Base-by-base conservation (phyloP, 148 eudicot genomes). In the Amaranthus hypochondriacus region DNA sequence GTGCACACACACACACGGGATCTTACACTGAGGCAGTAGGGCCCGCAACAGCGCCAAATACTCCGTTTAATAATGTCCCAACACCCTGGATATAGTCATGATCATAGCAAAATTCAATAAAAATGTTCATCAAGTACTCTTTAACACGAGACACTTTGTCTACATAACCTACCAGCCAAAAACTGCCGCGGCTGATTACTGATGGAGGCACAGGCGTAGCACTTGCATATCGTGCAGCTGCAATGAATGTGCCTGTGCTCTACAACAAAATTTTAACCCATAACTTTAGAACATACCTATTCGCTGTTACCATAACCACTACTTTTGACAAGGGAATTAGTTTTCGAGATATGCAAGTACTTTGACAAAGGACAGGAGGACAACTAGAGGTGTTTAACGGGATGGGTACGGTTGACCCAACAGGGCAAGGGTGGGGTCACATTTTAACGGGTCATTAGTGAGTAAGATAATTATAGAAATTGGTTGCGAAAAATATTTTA, bases 131-230 rank as follows among this genome's bases (percentile, higher is more conserved):
- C 3, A 43, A 65, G 43, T 18, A 43, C 7, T 11, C 12, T 48
- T 48, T 46, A 9, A 9, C 3, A 43, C 12, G 56, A 43, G 14
- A 52, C n/a, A 2, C 15, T 62, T 52, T 3, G 9, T 12, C 9
- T 50, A 50, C 54, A 18, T 54, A 64, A 64, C 55, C 21, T 81
- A 92, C 97, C 91, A 89, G 87, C 92, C 95, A 90, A 56, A 88
- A 88, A 54, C 76, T 81, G 53, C 95, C 91, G 0, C 95, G 92
- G 69, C 92, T 77, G 43, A 89, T 68, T 58, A 92, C 86, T 42
- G 95, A 89, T 67, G 97, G 89, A 67, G 97, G 95, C 65, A 90
- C 92, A 51, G 97, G 95, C 14, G 97, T 89, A 54, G 95, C 97
- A 68, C 97, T 92, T 48, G 92, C 95, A 75, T 90, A 92, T 76